Conservation (phyloP, 768 basidiomycete genomes). For the Calocybe cyanea region DNA sequence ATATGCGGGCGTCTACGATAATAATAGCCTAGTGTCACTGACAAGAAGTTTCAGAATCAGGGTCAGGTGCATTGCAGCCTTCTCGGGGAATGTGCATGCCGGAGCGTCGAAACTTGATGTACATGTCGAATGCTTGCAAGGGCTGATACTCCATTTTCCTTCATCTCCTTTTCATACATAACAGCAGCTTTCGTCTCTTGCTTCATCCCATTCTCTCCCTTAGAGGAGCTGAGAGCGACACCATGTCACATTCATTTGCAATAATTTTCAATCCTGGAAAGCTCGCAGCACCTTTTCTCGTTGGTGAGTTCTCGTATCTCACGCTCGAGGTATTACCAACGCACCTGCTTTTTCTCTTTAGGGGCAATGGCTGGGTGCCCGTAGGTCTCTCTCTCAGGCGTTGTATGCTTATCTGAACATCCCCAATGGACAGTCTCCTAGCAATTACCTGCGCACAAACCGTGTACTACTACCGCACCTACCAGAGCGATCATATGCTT, state of each 20-base stretch:
- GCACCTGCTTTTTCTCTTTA: neutral
- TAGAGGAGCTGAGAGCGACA: no score
- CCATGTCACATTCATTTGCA: neutral
- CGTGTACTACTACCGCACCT: constrained; percentile 5
- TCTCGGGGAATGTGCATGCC: no score
- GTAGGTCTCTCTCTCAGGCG: neutral
- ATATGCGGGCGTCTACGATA: no score
- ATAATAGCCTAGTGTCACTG: no score
- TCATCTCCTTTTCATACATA: no score
- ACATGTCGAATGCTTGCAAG: no score
- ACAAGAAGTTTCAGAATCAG: no score
- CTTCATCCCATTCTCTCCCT: no score
- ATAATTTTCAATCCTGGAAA: neutral
- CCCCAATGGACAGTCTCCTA: neutral
- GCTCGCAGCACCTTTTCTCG: constrained; percentile 1
- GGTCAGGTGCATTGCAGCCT: no score
- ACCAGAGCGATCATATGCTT: neutral
- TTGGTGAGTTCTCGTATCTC: neutral
- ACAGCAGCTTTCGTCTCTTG: no score
- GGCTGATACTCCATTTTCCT: no score
- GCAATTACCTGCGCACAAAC: constrained; percentile 3
- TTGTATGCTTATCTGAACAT: neutral
- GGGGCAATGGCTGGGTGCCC: neutral
- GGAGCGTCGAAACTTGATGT: no score
- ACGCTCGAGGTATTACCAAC: neutral